Base-by-base conservation (phyloP, 106 monocot genomes). In the Triglochin maritima region DNA sequence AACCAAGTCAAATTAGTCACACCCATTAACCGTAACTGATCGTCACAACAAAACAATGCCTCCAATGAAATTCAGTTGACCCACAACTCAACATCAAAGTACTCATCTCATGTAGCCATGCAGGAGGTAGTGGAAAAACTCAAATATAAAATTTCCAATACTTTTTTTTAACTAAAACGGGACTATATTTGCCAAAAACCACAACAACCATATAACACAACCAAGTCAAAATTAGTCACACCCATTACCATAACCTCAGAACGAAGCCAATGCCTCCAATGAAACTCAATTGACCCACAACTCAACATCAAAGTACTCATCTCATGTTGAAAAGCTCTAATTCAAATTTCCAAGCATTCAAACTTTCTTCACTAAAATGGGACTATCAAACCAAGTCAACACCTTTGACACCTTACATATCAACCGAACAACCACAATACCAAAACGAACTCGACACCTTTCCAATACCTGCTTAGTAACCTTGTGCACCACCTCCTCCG, bases 391-490 rank as follows among this genome's bases (percentile, higher is more conserved):
- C 47, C 14, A 64, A 49, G 16, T 48, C 47, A 48, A 47, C 49
- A 48, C 15, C 7, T 55, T 12, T 3, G 55, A 3, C 64, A 8
- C 16, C n/a, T 29, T 60, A 6, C 41, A 9, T 42, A 67, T 15
- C 16, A 67, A 9, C 15, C 11, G 16, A 57, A 69, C 44, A 12
- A 43, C 42, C 4, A 7, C 15, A 60, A 17, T n/a, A n/a, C 15
- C 15, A 60, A 4, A 59, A 16, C 47, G 46, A 64, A 49, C 8
- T 48, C 47, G 16, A 47, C 49, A 48, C 15, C 7, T 55, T 12
- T 3, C 13, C 4, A 47, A 9, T 48, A 89, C 89, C 85, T 89
- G 89, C 69, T 89, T 89, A 47, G 82, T 89, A 64, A 85, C 76
- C 74, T 81, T 89, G 54, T 81, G 78, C 57, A 74, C 49, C 52